These are phyloP conservation scores for Exophiala alcalophila DNA, from an alignment of 2,329 filamentous ascomycete genomes.

Conservation along the genomic window DNA sequence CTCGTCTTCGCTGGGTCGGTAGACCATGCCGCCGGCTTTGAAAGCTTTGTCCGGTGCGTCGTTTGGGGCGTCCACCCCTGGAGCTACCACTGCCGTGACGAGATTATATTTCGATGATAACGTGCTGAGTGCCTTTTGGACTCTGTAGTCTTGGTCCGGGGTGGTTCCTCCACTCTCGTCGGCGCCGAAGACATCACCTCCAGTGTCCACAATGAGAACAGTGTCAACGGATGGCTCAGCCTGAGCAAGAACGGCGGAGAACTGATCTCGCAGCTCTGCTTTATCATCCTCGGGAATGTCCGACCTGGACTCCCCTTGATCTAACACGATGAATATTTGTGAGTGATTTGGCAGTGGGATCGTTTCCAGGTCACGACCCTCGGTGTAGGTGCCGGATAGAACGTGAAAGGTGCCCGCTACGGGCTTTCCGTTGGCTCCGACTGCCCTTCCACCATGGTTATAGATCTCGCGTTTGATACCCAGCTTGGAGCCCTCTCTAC, in stretches of 20 bases:
- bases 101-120: slow-evolving; percentile 20
- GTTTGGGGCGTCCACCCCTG: slow-evolving; percentile 28
- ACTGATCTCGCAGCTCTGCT: slow-evolving; percentile 24
- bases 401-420: slow-evolving; percentile 27
- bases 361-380: slow-evolving; percentile 29
- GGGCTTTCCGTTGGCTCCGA: slow-evolving; percentile 14
- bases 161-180: slow-evolving; percentile 18
- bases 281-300: slow-evolving; percentile 24
- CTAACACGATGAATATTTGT: slow-evolving; percentile 28
- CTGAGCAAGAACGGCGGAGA: slow-evolving; percentile 22
- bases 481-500: slow-evolving; percentile 26
- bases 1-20: slow-evolving; percentile 21
- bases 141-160: slow-evolving; percentile 28
- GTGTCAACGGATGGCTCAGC: slow-evolving; percentile 16
- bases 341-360: slow-evolving; percentile 25
- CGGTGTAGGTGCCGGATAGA: slow-evolving; percentile 18
- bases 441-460: slow-evolving; percentile 25
- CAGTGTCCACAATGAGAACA: slow-evolving; percentile 28
- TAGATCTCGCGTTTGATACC: slow-evolving; percentile 29
- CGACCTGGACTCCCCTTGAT: slow-evolving; percentile 24
- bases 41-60: slow-evolving; percentile 24
- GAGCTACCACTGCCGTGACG: slow-evolving; percentile 27
- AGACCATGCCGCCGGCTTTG: slow-evolving; percentile 21
- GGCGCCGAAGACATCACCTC: slow-evolving; percentile 29
- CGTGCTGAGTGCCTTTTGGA: slow-evolving; percentile 20